Evolutionary conservation across 257 asterid genomes (phyloP).

Genomic region (Solanum sitiens): DNA sequence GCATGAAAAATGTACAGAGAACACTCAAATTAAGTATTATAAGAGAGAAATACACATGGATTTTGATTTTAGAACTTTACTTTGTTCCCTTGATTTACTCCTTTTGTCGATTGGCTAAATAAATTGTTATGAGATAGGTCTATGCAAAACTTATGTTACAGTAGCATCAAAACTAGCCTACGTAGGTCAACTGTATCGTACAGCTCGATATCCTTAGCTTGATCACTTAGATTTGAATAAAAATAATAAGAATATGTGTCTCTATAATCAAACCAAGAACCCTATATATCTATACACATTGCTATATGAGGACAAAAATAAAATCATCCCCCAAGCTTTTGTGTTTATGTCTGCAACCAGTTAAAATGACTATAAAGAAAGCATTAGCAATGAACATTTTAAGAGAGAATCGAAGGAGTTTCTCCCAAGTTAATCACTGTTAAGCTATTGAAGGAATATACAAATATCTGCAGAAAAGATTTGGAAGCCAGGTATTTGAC

Average conservation of each 20-base stretch:
- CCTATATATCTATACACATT: background rate
- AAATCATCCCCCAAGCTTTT: too few species aligned
- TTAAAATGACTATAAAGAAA: background rate
- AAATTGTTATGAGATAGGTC: background rate
- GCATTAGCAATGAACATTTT: background rate
- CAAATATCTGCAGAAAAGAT: background rate
- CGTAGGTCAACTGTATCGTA: background rate
- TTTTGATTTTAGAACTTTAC: background rate
- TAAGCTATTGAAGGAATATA: background rate
- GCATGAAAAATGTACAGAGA: background rate
- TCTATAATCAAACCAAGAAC: background rate
- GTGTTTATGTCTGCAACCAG: background rate
- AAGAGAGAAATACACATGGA: background rate
- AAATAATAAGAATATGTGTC: background rate
- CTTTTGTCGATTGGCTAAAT: background rate
- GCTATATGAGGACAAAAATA: background rate
- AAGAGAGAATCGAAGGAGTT: background rate
- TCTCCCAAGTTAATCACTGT: background rate
- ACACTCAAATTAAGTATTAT: background rate
- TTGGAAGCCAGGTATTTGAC: background rate
- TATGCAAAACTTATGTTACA: background rate
- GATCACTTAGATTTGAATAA: background rate
- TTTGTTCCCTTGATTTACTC: background rate
- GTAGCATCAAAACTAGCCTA: background rate
- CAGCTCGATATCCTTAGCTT: background rate